Conservation (phyloP, 441 rosid species). For the Bruguiera hainesii region DNA sequence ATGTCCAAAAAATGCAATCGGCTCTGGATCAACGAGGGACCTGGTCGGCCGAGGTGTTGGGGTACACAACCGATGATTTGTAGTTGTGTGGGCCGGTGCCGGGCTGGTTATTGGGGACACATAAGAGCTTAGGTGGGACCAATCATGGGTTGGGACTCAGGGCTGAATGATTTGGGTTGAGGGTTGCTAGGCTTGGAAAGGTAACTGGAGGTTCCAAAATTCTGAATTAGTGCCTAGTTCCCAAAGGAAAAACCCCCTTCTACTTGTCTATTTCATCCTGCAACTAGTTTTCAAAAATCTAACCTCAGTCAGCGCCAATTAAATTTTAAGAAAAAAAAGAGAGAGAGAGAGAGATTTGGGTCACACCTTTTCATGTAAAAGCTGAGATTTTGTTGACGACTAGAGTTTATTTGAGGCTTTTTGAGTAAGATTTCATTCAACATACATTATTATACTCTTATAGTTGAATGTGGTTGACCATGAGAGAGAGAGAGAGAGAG, state of each 20-base stretch:
- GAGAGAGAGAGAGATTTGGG: constrained; percentile 10
- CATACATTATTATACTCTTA: background rate
- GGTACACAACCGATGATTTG: constrained; percentile 48
- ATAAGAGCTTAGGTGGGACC: constrained; percentile 38
- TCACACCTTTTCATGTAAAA: constrained; percentile 38
- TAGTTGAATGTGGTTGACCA: constrained; percentile 31
- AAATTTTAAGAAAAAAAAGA: background rate
- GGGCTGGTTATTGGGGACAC: constrained; percentile 49
- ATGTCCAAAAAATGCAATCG: constrained; percentile 24
- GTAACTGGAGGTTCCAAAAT: constrained; percentile 18
- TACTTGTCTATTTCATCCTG: no score
- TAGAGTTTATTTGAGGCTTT: constrained; percentile 32
- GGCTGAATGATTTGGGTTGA: constrained; percentile 33
- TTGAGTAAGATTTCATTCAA: constrained; percentile 29
- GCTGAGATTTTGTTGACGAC: constrained; percentile 24
- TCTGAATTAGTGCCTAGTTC: no score
- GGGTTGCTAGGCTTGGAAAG: constrained; percentile 17
- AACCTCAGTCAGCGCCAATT: no score
- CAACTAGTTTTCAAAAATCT: no score
- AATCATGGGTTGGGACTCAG: constrained; percentile 20
- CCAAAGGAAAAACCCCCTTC: no score
- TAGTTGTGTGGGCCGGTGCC: constrained; percentile 38
- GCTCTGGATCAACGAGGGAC: constrained; percentile 23
- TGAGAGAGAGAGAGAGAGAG: background rate
- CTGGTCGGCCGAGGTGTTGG: constrained; percentile 41